Base-by-base conservation (phyloP, 108 stramenopile genomes). In the Epithemia pelagica region DNA sequence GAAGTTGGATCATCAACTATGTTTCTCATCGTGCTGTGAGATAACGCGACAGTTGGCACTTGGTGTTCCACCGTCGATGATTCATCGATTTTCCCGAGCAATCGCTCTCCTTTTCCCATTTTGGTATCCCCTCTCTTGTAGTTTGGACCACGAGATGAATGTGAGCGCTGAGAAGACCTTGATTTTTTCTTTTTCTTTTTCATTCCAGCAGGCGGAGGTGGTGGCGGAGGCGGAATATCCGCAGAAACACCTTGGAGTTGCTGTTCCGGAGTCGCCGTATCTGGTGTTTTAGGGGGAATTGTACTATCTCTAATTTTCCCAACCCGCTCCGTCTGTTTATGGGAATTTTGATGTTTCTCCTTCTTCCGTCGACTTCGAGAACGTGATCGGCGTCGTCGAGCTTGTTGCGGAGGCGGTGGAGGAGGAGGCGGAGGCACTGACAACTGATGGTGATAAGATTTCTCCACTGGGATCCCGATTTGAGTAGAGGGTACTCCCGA, bases 131-230 rank as follows among this genome's bases (percentile, higher is more conserved):
- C n/a, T n/a, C n/a, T n/a, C n/a, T n/a, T n/a, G n/a, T n/a, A n/a
- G n/a, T n/a, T n/a, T n/a, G n/a, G n/a, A n/a, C n/a, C n/a, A 58
- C 24, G 80, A 72, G 30, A 81, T 55, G 24, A 15, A 46, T 46
- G 37, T 46, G 37, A 15, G 5, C 37, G 37, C 15, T 5, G 37
- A 7, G 74, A 55, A 61, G 56, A 61, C 19, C 20, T 54, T 52
- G 24, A 52, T n/a, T 52, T 64, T 32, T 29, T 63, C 52, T 55
- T 62, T 24, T 61, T 64, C 32, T 70, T 78, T 58, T 68, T 78
- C 31, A 52, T 70, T 28, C 57, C 56, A 3, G 51, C 60, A 59
- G 32, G 61, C 1, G 72, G 67, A 1, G 77, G 71, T 52, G 77
- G 77, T 26, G 72, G 68, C 25, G 71, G 67, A 30, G 71, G 67